These are phyloP conservation scores for Epicoccum sorghinum DNA, from an alignment of 2,329 filamentous ascomycete genomes.

Conservation along the genomic window DNA sequence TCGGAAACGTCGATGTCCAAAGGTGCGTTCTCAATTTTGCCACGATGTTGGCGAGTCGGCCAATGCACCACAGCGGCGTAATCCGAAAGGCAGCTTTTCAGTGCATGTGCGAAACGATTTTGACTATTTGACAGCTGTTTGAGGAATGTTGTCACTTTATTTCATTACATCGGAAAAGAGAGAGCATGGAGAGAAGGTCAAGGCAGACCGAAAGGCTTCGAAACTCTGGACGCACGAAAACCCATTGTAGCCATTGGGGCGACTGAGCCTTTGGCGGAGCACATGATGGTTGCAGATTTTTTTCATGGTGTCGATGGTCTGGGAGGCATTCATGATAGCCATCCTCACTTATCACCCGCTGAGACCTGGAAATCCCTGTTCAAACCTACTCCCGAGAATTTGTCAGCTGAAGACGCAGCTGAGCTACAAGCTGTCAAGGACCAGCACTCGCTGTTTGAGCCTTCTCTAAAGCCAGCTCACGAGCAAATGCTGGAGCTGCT, in stretches of 20 bases:
- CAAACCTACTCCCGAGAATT: slow-evolving; percentile 39
- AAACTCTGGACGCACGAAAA: slow-evolving; percentile 72
- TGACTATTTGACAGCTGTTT: slow-evolving; percentile 67
- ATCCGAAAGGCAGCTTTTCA: no score
- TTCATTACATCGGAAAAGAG: slow-evolving; percentile 91
- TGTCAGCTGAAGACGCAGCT: slow-evolving; percentile 41
- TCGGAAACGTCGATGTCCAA: slow-evolving; percentile 88
- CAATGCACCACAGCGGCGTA: no score
- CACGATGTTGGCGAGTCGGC: not conserved
- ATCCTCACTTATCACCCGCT: slow-evolving; percentile 55
- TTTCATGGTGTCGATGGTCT: slow-evolving; percentile 68
- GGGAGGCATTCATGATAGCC: slow-evolving; percentile 56
- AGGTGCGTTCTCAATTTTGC: slow-evolving; percentile 59
- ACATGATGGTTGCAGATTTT: slow-evolving; percentile 71
- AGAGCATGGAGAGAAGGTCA: slow-evolving; percentile 77
- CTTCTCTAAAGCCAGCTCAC: slow-evolving; percentile 75
- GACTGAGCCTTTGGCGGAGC: slow-evolving; percentile 82
- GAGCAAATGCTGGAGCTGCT: slow-evolving; percentile 89
- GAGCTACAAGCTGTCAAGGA: slow-evolving; percentile 47
- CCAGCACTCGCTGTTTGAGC: slow-evolving; percentile 66
- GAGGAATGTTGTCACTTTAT: slow-evolving; percentile 85
- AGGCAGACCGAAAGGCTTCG: slow-evolving; percentile 73
- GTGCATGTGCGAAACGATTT: not conserved
- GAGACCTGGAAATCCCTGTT: slow-evolving; percentile 58
- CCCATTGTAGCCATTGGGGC: slow-evolving; percentile 88